Base-by-base conservation (phyloP, 2,329 filamentous ascomycete genomes). In the Apiospora hydei region DNA sequence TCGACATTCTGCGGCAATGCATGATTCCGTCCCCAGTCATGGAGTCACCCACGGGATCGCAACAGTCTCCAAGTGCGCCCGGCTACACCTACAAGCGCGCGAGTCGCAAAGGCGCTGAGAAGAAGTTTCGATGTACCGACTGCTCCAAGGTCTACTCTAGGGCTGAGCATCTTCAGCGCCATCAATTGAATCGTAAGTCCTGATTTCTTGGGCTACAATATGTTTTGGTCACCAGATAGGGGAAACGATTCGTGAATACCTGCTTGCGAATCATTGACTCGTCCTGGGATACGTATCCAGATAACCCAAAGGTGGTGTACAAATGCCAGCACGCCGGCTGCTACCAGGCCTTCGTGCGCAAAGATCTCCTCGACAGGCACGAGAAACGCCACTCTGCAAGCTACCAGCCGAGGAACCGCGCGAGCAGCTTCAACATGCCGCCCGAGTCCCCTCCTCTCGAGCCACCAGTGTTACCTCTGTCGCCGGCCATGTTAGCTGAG, bases 71-170 rank as follows among this genome's bases (percentile, higher is more conserved):
- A 24, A 64, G 57, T 41, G 57, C 57, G 66, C 44, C 66, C 14
- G 66, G 66, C 41, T 47, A 68, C 66, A 30, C 66, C 44, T 68
- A 68, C 44, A 68, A 68, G 43, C 66, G 66, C 10, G 66, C 66
- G 18, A 68, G 66, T 46, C 66, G 66, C 41, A 68, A 68, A 26
- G 66, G 68, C 46, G 49, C 68, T 10, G 47, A 51, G 34, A 69
- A 51, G 68, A 51, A 44, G 24, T 69, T 51, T 41, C 46, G 26
- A 41, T 69, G 68, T 51, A 41, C 43, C 18, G 68, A 69, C 80
- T 96, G 93, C 81, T 92, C 92, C 75, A 95, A 95, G 86, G 88
- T 91, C 72, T 96, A 96, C 81, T 94, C 93, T 70, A 87, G 93
- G 73, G 92, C 93, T 11, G 93, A 96, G 81, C 93, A 96, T 82